Conservation (phyloP, 352 stramenopile species). For the Globisporangium viniferum region DNA sequence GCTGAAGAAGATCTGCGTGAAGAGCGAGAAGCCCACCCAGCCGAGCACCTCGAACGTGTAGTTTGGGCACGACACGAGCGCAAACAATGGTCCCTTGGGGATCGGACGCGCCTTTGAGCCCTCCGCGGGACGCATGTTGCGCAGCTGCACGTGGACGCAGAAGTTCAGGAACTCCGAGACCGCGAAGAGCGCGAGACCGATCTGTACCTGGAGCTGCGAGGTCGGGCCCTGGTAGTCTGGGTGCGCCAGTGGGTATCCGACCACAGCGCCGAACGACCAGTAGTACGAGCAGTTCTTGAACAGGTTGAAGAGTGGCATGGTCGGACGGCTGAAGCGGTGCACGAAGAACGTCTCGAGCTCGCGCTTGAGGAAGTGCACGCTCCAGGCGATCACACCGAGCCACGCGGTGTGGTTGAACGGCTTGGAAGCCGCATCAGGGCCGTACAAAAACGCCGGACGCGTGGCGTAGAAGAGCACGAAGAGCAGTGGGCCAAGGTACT, state of each 20-base stretch:
- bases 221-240: conserved; percentile 55
- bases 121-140: conserved; percentile 71
- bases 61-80: conserved; percentile 88
- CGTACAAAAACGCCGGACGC: conserved; percentile 75
- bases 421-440: conserved; percentile 30
- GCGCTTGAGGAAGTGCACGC: conserved; percentile 84
- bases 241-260: conserved; percentile 84
- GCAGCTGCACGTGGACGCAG: conserved; percentile 81
- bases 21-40: conserved; percentile 87
- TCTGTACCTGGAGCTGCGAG: conserved; percentile 49
- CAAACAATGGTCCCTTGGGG: conserved; percentile 72
- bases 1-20: conserved; percentile 79
- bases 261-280: conserved; percentile 77
- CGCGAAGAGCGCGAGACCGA: conserved; percentile 56
- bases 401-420: conserved; percentile 42
- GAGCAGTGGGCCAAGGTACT: conserved; percentile 84
- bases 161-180: conserved; percentile 85
- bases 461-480: conserved; percentile 80
- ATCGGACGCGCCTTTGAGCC: conserved; percentile 70
- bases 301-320: conserved; percentile 86
- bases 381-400: conserved; percentile 66
- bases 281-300: conserved; percentile 93
- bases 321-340: conserved; percentile 84
- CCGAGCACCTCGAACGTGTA: conserved; percentile 90
- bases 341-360: conserved; percentile 88